A percentile compares a stretch with the other conserved stretches of the same genome.
Conservation (phyloP, 2,329 filamentous ascomycete genomes). For the Endothia cerciana region DNA sequence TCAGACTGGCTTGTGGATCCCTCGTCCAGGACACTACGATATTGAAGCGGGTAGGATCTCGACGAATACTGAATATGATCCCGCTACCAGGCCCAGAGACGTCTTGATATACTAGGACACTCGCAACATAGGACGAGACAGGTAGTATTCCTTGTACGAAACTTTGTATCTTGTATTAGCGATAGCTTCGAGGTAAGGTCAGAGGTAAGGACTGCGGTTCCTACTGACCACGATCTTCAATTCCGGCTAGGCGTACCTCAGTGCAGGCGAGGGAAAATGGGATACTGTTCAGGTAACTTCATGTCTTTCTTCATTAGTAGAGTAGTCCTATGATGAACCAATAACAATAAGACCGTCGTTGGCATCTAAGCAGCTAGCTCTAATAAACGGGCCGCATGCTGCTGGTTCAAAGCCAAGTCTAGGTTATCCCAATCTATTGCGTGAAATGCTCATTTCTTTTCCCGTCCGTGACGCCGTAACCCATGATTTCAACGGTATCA, state of each 20-base stretch:
- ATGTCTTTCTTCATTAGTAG: neutral
- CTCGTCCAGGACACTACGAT: neutral
- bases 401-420: constrained; percentile 4
- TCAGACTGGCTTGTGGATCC: neutral
- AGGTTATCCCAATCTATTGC: constrained; percentile 1
- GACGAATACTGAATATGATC: neutral
- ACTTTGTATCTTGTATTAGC: constrained; percentile 22
- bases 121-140: constrained; percentile 25
- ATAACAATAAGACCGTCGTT: neutral
- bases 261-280: neutral
- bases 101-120: neutral
- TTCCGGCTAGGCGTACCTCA: constrained; percentile 14
- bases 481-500: constrained; percentile 25
- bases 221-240: constrained; percentile 33
- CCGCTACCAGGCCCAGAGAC: neutral
- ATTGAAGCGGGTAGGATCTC: constrained; percentile 3
- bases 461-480: constrained; percentile 24
- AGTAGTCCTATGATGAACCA: neutral
- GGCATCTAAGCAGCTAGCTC: constrained; percentile 1
- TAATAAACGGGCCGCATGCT: constrained; percentile 11
- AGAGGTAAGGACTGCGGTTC: constrained; percentile 37
- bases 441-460: constrained; percentile 8
- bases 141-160: constrained; percentile 28
- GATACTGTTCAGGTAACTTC: neutral
- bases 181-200: constrained; percentile 36